These are phyloP conservation scores for Dysphania ambrosioides DNA, from an alignment of 148 eudicot species.

Conservation along the genomic window DNA sequence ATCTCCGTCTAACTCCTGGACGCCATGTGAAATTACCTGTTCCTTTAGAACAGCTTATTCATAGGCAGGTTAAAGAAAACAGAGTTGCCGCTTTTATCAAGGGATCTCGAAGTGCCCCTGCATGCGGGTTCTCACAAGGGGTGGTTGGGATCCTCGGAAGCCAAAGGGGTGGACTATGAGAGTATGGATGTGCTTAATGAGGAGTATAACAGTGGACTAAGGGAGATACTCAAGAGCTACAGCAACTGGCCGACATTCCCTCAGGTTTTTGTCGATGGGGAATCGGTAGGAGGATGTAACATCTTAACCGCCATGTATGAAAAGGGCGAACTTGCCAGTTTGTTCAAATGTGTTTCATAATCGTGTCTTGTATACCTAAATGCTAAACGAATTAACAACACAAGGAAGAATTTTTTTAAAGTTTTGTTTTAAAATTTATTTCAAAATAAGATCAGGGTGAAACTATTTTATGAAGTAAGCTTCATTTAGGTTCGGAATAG, in stretches of 20 bases:
- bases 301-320: slow-evolving; percentile 89
- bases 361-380: slow-evolving; percentile 5
- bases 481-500: no score
- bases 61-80: slow-evolving; percentile 84
- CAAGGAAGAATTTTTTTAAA: no score
- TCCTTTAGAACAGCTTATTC: slow-evolving; percentile 75
- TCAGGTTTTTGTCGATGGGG: slow-evolving; percentile 84
- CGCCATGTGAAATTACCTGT: slow-evolving; percentile 69
- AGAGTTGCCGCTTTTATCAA: slow-evolving; percentile 92
- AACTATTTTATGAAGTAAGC: no score
- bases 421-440: no score
- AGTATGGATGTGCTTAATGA: slow-evolving; percentile 92
- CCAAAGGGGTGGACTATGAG: slow-evolving; percentile 77
- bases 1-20: slow-evolving; percentile 84
- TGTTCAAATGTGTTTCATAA: slow-evolving; percentile 34
- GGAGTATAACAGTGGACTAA: slow-evolving; percentile 65
- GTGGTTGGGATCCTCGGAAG: slow-evolving; percentile 79
- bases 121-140: slow-evolving; percentile 87
- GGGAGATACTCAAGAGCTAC: slow-evolving; percentile 79
- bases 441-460: no score
- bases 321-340: slow-evolving; percentile 69
- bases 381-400: background rate
- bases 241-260: slow-evolving; percentile 99
- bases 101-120: slow-evolving; percentile 86
- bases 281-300: slow-evolving; percentile 92